Base-by-base conservation (phyloP, 2,329 filamentous ascomycete genomes). In the Fusarium coffeatum region DNA sequence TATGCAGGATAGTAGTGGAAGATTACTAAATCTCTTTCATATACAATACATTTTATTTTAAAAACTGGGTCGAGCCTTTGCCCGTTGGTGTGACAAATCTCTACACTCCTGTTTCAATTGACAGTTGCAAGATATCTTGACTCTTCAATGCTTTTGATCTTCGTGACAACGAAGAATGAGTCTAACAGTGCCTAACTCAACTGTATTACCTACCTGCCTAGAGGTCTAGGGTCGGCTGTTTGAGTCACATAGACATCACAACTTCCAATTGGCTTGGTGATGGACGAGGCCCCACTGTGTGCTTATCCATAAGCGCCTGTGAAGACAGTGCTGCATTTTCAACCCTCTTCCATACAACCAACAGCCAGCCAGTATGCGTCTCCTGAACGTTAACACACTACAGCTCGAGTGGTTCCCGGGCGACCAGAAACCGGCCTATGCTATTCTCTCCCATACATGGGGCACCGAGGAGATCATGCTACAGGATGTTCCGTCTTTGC, bases 171-270 rank as follows among this genome's bases (percentile, higher is more conserved):
- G n/a, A n/a, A n/a, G n/a, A n/a, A n/a, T n/a, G n/a, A n/a, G n/a
- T n/a, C n/a, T n/a, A n/a, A n/a, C n/a, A n/a, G n/a, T n/a, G n/a
- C n/a, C n/a, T n/a, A n/a, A n/a, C n/a, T n/a, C n/a, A n/a, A 16
- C 30, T 32, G 15, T 2, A 32, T 16, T 32, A 8, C 30, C 8
- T 8, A 16, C 30, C 1, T 16, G 15, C 3, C 30, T 32, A 16
- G 30, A 32, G 30, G 30, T 16, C 30, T 16, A 16, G 15, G 32
- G 32, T 18, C 10, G 4, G 32, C 16, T 10, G 2, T 8, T 3
- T 10, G 2, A 10, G 5, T 34, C 8, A 10, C 32, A 18, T 34
- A 0, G 3, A 18, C 8, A 10, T 18, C 3, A 8, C 8, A 10
- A 10, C 8, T 18, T 6, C 1, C 8, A 34, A 18, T 37, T 37